Evolutionary conservation across 164 flowering plant species (phyloP), one percentile per base, ranked within the genome.

Genomic region (Vitis vinifera): DNA sequence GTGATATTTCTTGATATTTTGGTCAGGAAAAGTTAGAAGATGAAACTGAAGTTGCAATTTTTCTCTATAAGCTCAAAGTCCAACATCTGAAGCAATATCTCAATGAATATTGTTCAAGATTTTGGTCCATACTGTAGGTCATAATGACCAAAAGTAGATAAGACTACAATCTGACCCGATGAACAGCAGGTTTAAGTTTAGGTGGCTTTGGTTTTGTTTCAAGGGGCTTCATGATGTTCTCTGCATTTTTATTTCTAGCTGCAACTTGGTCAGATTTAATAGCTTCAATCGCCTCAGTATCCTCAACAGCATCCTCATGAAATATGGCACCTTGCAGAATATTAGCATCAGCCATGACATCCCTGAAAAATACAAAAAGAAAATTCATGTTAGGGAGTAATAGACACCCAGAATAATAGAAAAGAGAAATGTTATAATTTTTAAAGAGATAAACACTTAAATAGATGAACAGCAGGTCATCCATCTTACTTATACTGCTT

Each of bases 251-350:
- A 55, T 80, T 82, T 68, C 74, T 82, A 52, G 37, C 61, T 72
- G 80, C 83, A 61, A 19, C 72, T 55, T 71, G 71, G 10, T 74
- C 81, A 61, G 78, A 59, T 69, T 84, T 89, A 78, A 63, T 31
- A 48, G 16, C 61, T 71, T 83, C 91, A 71, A 59, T 69, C 64
- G 30, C 83, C 47, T 76, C 86, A 74, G 78, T 62, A 57, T 81
- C 89, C 77, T 88, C 93, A 27, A 68, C 67, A 65, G 47, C 72
- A 78, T 92, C 97, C 65, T 93, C 99, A 51, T 93, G 89, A 79
- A 95, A 95, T 81, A 93, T 79, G 73, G 91, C 94, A 74, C 98
- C 98, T 88, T 95, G 99, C 63, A 93, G 77, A 82, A 95, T 91
- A 81, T 95, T 90, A 58, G 87, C 98, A 81, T 95, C 97, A 19